phyloP scores from a whole-genome alignment of 208 protist genomes.

The Blastocrithidia nonstop region DNA sequence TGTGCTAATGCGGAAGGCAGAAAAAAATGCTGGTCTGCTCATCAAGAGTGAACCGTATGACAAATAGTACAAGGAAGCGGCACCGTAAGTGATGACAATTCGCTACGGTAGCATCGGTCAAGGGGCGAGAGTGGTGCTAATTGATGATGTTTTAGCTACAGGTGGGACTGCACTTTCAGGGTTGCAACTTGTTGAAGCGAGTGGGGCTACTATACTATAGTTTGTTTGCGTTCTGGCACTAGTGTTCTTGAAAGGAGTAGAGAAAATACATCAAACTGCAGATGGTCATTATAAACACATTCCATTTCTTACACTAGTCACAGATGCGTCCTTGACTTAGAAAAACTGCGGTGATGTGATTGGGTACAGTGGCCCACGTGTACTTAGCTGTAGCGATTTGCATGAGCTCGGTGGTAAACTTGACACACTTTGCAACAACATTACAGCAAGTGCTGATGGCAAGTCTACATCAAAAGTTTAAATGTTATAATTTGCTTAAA shows the following conservation, averaged over 20 bases:
- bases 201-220: slow-evolving; percentile 54
- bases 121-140: slow-evolving; percentile 69
- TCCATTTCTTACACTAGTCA: slow-evolving; percentile 41
- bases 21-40: slow-evolving; percentile 74
- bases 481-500: not conserved
- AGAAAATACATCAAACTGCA: slow-evolving; percentile 46
- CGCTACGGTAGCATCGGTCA: slow-evolving; percentile 53
- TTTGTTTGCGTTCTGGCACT: slow-evolving; percentile 41
- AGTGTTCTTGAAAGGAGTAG: slow-evolving; percentile 39
- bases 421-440: not conserved
- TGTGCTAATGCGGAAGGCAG: slow-evolving; percentile 83
- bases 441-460: not conserved
- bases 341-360: slow-evolving; percentile 62
- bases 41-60: slow-evolving; percentile 76
- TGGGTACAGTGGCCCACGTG: slow-evolving; percentile 41
- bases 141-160: slow-evolving; percentile 87
- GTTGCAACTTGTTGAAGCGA: slow-evolving; percentile 72
- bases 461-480: not conserved
- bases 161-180: slow-evolving; percentile 83
- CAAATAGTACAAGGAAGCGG: slow-evolving; percentile 83
- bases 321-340: slow-evolving; percentile 40
- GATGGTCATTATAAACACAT: slow-evolving; percentile 58
- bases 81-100: slow-evolving; percentile 72
- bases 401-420: slow-evolving; percentile 1
- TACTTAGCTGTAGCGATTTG: slow-evolving; percentile 49